Percentiles rank a stretch among this genome's conserved stretches.
phyloP scores from a whole-genome alignment of 1,139 yeast genomes.

The Protomyces lactucae-debilis region DNA sequence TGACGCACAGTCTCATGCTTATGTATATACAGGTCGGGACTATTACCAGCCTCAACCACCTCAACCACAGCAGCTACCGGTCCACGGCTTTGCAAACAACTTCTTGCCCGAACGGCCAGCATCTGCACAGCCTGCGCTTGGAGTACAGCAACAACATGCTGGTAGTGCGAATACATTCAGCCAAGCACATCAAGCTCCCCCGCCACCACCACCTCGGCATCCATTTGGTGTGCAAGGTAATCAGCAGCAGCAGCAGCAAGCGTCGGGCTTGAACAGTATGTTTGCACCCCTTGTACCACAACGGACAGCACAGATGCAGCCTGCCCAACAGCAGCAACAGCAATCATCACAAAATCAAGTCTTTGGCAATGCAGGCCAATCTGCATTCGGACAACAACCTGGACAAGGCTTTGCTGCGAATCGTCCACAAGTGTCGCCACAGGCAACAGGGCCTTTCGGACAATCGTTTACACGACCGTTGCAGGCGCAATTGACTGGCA shows the following conservation, averaged over 20 bases:
- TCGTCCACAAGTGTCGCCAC: background rate
- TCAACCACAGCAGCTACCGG: conserved; percentile 23
- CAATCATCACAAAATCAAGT: conserved; percentile 1
- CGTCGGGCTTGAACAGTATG: conserved; percentile 14
- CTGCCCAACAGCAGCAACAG: background rate
- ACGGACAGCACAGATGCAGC: background rate
- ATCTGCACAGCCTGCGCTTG: conserved; percentile 1
- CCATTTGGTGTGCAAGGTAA: conserved; percentile 30
- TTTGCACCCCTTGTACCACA: conserved; percentile 2
- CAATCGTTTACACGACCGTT: conserved; percentile 2
- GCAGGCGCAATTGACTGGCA: conserved; percentile 20
- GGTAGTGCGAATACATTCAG: background rate
- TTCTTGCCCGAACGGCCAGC: conserved; percentile 32
- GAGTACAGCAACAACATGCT: background rate
- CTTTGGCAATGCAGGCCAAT: background rate
- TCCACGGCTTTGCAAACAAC: conserved; percentile 29
- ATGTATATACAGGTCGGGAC: background rate
- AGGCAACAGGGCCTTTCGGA: conserved; percentile 17
- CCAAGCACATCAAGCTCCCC: conserved; percentile 30
- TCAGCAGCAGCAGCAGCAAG: conserved; percentile 34
- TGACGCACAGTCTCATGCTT: conserved; percentile 27
- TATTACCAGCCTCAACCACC: conserved; percentile 1
- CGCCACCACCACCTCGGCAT: conserved; percentile 5
- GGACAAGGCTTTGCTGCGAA: background rate
- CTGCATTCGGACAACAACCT: background rate